Evolutionary conservation across 2,329 filamentous ascomycete genomes (phyloP), one percentile per base, ranked within the genome.

Genomic region (Monosporascus cannonballus): DNA sequence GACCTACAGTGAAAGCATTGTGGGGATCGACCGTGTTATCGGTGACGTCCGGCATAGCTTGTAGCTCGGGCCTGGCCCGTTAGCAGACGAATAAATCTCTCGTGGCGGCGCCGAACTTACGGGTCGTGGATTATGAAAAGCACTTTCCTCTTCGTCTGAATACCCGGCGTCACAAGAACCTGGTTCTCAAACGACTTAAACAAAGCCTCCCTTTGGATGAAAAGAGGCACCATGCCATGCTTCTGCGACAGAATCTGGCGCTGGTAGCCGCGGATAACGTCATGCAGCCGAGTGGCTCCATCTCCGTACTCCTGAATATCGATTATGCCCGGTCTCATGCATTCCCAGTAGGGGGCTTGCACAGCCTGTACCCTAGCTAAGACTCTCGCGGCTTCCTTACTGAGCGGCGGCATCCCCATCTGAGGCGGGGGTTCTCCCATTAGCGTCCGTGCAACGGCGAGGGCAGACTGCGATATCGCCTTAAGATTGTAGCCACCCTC

Each of bases 401-500:
- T 81, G 56, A 85, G 74, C 52, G 76, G 76, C 7, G 81, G 76
- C 2, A 85, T 68, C 15, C 71, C 67, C 68, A 86, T 79, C 61
- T 77, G 73, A 42, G 81, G 79, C 3, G 94, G 94, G 11, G 93
- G 90, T 64, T 99, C 92, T 22, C 94, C 91, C 91, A 99, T 97
- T 45, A 99, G 77, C 1, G 93, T 96, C 54, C 85, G 85, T 1
- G 90, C 94, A 1, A 99, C 94, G 3, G 93, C 90, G 4, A 96
- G 79, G 1, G 94, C 92, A 4, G 94, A 97, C 53, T 89, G 85
- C 0, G 94, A 96, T 54, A 99, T 99, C 0, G 94, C 94, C 47
- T 84, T 77, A 24, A 99, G 82, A 63, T 97, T 97, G 71, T 99
- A 99, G 8, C 94, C 94, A 22, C 94, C 94, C 73, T 99, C 94